Evolutionary conservation across 2,329 filamentous ascomycete genomes (phyloP).

Genomic region (Penicillium sp.): DNA sequence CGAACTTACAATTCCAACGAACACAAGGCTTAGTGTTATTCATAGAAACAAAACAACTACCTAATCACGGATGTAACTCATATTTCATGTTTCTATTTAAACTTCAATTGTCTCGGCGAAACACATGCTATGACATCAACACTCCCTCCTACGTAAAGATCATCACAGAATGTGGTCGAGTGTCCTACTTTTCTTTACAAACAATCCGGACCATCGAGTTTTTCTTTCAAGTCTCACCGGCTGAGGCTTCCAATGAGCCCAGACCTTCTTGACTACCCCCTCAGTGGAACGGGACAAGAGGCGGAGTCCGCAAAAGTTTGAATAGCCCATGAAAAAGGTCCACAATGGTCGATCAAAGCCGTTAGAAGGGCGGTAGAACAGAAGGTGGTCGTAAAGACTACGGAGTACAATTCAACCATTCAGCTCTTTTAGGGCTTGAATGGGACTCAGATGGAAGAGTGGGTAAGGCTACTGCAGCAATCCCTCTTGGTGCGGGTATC

Average conservation of each 20-base stretch:
- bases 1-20: background rate
- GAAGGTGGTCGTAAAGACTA: background rate
- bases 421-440: background rate
- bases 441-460: background rate
- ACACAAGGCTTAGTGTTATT: background rate
- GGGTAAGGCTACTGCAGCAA: background rate
- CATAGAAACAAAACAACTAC: background rate
- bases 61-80: background rate
- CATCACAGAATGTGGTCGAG: background rate
- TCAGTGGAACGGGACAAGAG: background rate
- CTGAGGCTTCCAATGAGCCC: slow-evolving; percentile 8
- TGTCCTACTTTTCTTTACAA: background rate
- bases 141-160: background rate
- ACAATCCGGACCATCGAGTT: background rate
- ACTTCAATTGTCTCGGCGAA: slow-evolving; percentile 3
- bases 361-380: background rate
- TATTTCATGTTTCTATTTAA: background rate
- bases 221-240: background rate
- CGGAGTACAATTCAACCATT: background rate
- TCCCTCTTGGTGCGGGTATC: background rate
- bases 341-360: slow-evolving; percentile 8
- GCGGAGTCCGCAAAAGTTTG: slow-evolving; percentile 5
- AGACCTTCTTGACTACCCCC: background rate
- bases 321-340: background rate
- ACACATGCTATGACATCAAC: slow-evolving; percentile 11